Conservation (phyloP, 2,329 filamentous ascomycete genomes). For the Blastomyces silverae region DNA sequence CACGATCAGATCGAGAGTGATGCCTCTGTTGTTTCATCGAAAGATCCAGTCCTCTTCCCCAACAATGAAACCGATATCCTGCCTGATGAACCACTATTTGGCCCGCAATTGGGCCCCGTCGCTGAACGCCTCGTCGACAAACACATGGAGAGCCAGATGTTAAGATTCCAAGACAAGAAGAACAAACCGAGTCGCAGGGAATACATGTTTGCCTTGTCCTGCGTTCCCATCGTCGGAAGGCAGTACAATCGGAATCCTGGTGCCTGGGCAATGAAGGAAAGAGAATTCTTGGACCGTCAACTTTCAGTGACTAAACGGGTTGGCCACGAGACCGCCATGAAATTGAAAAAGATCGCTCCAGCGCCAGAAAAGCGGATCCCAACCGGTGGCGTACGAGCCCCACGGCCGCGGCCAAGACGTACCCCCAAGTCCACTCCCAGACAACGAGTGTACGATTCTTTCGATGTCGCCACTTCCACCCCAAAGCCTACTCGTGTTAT, state of each 20-base stretch:
- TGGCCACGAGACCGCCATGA: slow-evolving; percentile 26
- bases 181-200: slow-evolving; percentile 42
- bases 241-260: slow-evolving; percentile 42
- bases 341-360: slow-evolving; percentile 39
- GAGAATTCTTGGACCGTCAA: slow-evolving; percentile 38
- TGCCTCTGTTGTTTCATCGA: slow-evolving; percentile 24
- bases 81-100: slow-evolving; percentile 27
- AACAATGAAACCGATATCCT: slow-evolving; percentile 31
- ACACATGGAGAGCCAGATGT: slow-evolving; percentile 40
- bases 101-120: slow-evolving; percentile 23
- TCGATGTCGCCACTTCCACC: slow-evolving; percentile 32
- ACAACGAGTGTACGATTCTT: slow-evolving; percentile 35
- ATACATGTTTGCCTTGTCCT: slow-evolving; percentile 41
- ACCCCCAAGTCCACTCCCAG: slow-evolving; percentile 39
- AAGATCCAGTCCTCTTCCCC: slow-evolving; percentile 42
- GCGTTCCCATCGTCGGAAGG: slow-evolving; percentile 38
- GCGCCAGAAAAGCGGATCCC: slow-evolving; percentile 32
- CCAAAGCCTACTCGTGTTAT: slow-evolving; percentile 41
- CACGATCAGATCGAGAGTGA: slow-evolving; percentile 33
- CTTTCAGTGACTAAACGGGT: slow-evolving; percentile 38
- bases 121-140: slow-evolving; percentile 38
- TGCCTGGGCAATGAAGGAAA: slow-evolving; percentile 40
- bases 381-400: slow-evolving; percentile 24
- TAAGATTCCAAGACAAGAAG: slow-evolving; percentile 35
- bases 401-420: slow-evolving; percentile 32